These are phyloP conservation scores for Didymella lethalis DNA, from an alignment of 2,329 filamentous ascomycete species.

Conservation along the genomic window DNA sequence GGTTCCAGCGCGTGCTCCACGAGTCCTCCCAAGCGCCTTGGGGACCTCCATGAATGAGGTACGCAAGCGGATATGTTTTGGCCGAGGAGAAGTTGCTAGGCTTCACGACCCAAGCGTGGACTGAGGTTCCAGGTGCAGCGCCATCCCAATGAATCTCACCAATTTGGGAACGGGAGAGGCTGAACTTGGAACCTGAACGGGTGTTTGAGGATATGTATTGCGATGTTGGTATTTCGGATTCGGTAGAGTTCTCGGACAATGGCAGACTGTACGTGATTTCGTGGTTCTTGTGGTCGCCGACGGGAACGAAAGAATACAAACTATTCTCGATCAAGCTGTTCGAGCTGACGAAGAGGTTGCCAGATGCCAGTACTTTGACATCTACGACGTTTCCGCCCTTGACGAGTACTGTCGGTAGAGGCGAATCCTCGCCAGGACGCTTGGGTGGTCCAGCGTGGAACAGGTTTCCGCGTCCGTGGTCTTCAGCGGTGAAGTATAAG, in stretches of 20 bases:
- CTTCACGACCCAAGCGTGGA: constrained; percentile 75
- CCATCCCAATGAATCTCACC: constrained; percentile 75
- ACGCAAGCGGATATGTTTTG: constrained; percentile 80
- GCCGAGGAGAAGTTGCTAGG: constrained; percentile 69
- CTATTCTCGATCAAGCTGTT: constrained; percentile 77
- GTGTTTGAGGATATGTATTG: constrained; percentile 68
- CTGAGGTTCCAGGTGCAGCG: constrained; percentile 64
- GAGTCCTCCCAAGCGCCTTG: constrained; percentile 77
- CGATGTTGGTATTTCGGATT: constrained; percentile 38
- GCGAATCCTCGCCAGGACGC: constrained; percentile 22
- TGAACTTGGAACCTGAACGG: constrained; percentile 70
- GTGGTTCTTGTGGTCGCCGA: constrained; percentile 24
- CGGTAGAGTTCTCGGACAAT: constrained; percentile 31
- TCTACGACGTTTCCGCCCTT: constrained; percentile 51
- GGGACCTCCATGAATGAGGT: constrained; percentile 84
- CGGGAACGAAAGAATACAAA: constrained; percentile 67
- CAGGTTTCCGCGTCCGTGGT: constrained; percentile 71
- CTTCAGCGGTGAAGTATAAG: constrained; percentile 78
- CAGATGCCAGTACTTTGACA: constrained; percentile 61
- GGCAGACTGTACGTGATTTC: constrained; percentile 31
- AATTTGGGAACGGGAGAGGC: constrained; percentile 69
- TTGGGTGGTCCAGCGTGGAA: constrained; percentile 46
- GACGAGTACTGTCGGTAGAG: constrained; percentile 40
- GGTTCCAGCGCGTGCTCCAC: constrained; percentile 88
- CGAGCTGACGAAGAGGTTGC: constrained; percentile 69